Evolutionary conservation across 768 basidiomycete genomes (phyloP).

Genomic region (Rhodotorula sphaerocarpa): DNA sequence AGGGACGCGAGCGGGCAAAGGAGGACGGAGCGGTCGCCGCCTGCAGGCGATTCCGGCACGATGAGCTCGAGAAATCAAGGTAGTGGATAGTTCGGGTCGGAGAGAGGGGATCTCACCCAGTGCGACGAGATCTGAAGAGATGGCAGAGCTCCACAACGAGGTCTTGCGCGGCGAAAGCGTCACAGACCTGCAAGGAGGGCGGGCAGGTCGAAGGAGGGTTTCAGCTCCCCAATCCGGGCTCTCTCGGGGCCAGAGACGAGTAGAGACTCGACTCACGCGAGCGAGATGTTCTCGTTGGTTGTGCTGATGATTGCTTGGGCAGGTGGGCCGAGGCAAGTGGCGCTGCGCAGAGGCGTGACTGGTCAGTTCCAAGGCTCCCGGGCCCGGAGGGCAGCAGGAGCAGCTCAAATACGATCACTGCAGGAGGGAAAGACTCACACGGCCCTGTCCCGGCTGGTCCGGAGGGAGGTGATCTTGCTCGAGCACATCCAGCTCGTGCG

Average conservation of each 20-base stretch:
- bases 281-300: constrained; percentile 18
- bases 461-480: constrained; percentile 15
- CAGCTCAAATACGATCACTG: too few relatives aligned
- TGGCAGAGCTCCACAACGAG: constrained; percentile 28
- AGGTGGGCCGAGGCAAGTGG: constrained; percentile 25
- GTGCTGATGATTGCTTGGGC: constrained; percentile 28
- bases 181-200: not conserved
- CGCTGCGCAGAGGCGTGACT: not conserved
- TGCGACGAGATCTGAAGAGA: constrained; percentile 19
- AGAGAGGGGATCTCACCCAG: constrained; percentile 21
- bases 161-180: constrained; percentile 31
- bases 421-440: not conserved
- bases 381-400: not conserved
- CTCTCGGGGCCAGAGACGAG: not conserved
- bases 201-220: not conserved
- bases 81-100: too few relatives aligned
- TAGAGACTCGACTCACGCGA: constrained; percentile 6
- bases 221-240: not conserved
- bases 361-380: not conserved
- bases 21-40: constrained; percentile 30
- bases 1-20: constrained; percentile 7
- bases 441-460: constrained; percentile 5
- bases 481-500: constrained; percentile 24
- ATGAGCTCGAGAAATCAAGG: too few relatives aligned
- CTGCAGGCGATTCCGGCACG: too few relatives aligned